These are phyloP conservation scores for Citrus mangshanensis DNA, from an alignment of 345 rosid species.

Conservation along the genomic window DNA sequence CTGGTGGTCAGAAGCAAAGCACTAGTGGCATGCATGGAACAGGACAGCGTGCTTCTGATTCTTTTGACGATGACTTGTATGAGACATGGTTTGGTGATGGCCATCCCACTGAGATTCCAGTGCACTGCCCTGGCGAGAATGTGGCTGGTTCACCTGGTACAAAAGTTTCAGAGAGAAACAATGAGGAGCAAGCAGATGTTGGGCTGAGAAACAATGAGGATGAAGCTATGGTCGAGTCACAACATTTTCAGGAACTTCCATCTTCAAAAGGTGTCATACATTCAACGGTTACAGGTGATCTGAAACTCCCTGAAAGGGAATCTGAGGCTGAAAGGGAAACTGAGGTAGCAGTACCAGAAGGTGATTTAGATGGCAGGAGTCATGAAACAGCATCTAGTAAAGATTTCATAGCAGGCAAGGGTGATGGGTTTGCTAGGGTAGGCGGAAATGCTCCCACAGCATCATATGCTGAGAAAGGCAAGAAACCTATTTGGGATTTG, in stretches of 20 bases:
- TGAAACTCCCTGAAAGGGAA: slow-evolving; percentile 7
- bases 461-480: slow-evolving; percentile 17
- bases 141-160: slow-evolving; percentile 15
- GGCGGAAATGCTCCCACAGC: neutral
- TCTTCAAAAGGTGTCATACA: slow-evolving; percentile 19
- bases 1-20: slow-evolving; percentile 25
- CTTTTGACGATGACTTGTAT: slow-evolving; percentile 40
- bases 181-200: slow-evolving; percentile 21
- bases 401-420: slow-evolving; percentile 6
- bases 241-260: slow-evolving; percentile 20
- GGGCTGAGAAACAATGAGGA: slow-evolving; percentile 20
- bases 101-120: slow-evolving; percentile 20
- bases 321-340: slow-evolving; percentile 6
- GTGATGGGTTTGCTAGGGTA: slow-evolving; percentile 1
- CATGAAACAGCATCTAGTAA: slow-evolving; percentile 11
- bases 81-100: slow-evolving; percentile 35
- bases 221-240: slow-evolving; percentile 27
- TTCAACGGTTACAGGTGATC: slow-evolving; percentile 13
- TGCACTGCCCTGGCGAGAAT: slow-evolving; percentile 17
- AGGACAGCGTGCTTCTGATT: slow-evolving; percentile 21
- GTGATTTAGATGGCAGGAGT: neutral
- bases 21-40: slow-evolving; percentile 19
- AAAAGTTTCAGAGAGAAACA: slow-evolving; percentile 19
- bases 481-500: slow-evolving; percentile 7
- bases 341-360: neutral